Conservation (phyloP, 768 basidiomycete genomes). For the Leucogyrophana mollusca region DNA sequence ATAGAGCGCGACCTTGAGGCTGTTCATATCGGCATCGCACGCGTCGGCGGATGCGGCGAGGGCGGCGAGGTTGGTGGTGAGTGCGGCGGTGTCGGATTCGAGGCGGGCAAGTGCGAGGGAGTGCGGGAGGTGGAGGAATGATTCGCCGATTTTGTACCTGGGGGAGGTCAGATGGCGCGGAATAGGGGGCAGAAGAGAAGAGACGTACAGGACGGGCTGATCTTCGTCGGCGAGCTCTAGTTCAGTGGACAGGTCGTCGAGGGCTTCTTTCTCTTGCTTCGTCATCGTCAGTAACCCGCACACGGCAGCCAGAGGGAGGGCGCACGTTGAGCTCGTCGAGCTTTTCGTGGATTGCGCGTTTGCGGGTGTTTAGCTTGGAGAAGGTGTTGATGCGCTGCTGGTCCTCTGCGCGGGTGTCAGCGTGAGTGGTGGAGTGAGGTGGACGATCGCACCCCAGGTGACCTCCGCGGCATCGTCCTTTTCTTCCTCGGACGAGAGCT, state of each 20-base stretch:
- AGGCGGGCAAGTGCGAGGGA: conserved; percentile 67
- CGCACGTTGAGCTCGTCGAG: conserved; percentile 72
- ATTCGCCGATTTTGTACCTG: conserved; percentile 89
- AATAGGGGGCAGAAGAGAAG: background rate
- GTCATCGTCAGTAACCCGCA: background rate
- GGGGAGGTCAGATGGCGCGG: background rate
- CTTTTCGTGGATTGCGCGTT: conserved; percentile 69
- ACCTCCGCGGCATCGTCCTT: conserved; percentile 73
- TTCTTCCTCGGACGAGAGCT: conserved; percentile 80
- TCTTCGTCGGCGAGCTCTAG: conserved; percentile 90
- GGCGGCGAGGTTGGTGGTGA: conserved; percentile 54
- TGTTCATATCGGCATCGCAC: conserved; percentile 76
- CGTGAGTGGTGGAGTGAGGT: conserved; percentile 7
- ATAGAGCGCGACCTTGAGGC: conserved; percentile 76
- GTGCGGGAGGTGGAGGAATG: conserved; percentile 80
- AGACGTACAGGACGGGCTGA: conserved; percentile 67
- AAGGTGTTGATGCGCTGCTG: conserved; percentile 91
- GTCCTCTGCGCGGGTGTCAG: conserved; percentile 49
- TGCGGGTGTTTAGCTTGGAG: conserved; percentile 84
- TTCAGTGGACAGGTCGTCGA: conserved; percentile 86
- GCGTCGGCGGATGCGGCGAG: conserved; percentile 54
- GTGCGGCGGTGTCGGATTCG: conserved; percentile 60
- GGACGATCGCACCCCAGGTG: conserved; percentile 65
- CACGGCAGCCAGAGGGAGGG: conserved; percentile 1
- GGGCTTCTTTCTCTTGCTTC: conserved; percentile 92